phyloP scores from a whole-genome alignment of 1,284 basidiomycete genomes.

The Fistulinella cinereoalba region DNA sequence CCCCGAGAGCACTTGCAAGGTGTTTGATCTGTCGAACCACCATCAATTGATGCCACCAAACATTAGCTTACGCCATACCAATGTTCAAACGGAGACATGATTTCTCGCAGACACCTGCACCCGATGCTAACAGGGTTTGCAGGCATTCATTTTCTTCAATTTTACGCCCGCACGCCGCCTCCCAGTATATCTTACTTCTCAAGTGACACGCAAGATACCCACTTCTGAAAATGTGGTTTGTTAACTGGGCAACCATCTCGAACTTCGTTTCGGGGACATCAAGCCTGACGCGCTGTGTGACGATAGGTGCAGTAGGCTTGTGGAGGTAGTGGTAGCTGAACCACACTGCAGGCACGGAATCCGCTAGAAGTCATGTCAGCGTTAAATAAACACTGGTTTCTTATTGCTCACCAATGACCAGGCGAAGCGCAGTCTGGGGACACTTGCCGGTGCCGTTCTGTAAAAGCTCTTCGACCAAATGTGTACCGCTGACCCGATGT shows the following conservation, averaged over 20 bases:
- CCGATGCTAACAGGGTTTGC: slow-evolving; percentile 34
- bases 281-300: slow-evolving; percentile 43
- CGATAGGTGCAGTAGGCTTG: slow-evolving; percentile 27
- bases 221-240: slow-evolving; percentile 44
- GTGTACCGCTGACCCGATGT: slow-evolving; percentile 35
- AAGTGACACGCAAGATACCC: slow-evolving; percentile 38
- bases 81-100: slow-evolving; percentile 40
- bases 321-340: slow-evolving; percentile 43
- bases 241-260: slow-evolving; percentile 41
- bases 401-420: slow-evolving; percentile 41
- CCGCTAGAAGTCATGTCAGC: slow-evolving; percentile 31
- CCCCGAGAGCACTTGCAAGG: not conserved
- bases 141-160: slow-evolving; percentile 38
- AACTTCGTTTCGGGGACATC: slow-evolving; percentile 27
- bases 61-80: slow-evolving; percentile 28
- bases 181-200: slow-evolving; percentile 41
- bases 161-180: slow-evolving; percentile 36
- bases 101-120: slow-evolving; percentile 39
- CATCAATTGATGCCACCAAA: not conserved
- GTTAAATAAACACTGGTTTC: not conserved
- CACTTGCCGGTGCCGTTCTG: slow-evolving; percentile 40
- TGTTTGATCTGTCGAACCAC: slow-evolving; percentile 7
- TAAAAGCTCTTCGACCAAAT: slow-evolving; percentile 39
- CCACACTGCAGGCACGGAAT: slow-evolving; percentile 40
- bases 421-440: slow-evolving; percentile 40